Evolutionary conservation across 176 grass and related monocot species (phyloP).

Genomic region (Cenchrus fungigraminus): DNA sequence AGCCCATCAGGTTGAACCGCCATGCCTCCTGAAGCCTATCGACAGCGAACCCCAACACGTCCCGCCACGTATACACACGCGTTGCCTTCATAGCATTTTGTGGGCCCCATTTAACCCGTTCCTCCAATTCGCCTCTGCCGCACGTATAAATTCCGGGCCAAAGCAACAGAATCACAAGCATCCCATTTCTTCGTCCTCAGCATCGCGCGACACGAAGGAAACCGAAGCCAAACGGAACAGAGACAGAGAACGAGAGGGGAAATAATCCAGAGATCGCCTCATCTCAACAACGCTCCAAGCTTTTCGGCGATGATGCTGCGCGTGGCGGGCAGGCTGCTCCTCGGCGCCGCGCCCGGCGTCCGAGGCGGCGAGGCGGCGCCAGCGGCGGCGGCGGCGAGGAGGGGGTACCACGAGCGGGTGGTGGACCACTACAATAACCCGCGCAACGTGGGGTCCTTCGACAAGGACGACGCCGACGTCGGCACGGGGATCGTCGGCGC

Average conservation of each 20-base stretch:
- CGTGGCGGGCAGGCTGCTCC: conserved; percentile 11
- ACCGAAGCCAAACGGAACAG: conserved; percentile 8
- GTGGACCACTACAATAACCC: conserved; percentile 95
- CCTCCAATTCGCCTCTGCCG: too few species aligned
- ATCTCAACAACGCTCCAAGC: background rate
- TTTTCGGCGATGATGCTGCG: conserved; percentile 45
- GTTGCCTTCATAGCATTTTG: background rate
- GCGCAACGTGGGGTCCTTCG: conserved; percentile 86
- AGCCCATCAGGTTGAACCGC: conserved; percentile 10
- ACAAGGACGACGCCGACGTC: conserved; percentile 78
- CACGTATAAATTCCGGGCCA: background rate
- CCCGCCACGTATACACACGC: conserved; percentile 12
- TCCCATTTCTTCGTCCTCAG: background rate
- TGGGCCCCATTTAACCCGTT: background rate
- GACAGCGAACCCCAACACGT: background rate
- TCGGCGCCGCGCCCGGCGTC: background rate
- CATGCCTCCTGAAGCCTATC: background rate
- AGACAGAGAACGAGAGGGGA: background rate
- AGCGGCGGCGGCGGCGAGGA: background rate
- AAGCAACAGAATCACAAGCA: background rate
- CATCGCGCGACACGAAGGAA: background rate
- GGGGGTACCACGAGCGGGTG: conserved; percentile 89
- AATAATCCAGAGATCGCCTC: conserved; percentile 28
- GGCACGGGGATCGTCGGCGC: conserved; percentile 89
- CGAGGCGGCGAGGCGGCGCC: background rate